A percentile compares a stretch with the other conserved stretches of the same genome.
phyloP scores from a whole-genome alignment of 176 grass and related monocot species.

The barley (Hordeum vulgare) region MorexV3_pseudomolecules_assembly NC_058520.1:177287422-177287921 shows the following conservation, averaged over 20 bases:
- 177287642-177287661: background rate
- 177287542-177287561: background rate
- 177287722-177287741: conserved; percentile 6
- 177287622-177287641: background rate
- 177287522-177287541: too few relatives aligned
- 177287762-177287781: background rate
- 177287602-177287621: background rate
- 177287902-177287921: background rate
- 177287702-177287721: background rate
- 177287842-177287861: background rate
- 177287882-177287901: background rate
- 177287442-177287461: too few relatives aligned
- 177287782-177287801: background rate
- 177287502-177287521: too few relatives aligned
- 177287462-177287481: too few relatives aligned
- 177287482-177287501: too few relatives aligned
- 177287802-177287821: background rate
- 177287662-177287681: background rate
- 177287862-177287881: background rate
- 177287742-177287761: background rate
- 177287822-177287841: background rate
- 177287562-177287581: background rate
- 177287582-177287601: background rate
- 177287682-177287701: background rate
- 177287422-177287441: too few relatives aligned